Evolutionary conservation across 345 rosid species (phyloP).

Genomic region (Eucalyptus polyanthemos): DNA sequence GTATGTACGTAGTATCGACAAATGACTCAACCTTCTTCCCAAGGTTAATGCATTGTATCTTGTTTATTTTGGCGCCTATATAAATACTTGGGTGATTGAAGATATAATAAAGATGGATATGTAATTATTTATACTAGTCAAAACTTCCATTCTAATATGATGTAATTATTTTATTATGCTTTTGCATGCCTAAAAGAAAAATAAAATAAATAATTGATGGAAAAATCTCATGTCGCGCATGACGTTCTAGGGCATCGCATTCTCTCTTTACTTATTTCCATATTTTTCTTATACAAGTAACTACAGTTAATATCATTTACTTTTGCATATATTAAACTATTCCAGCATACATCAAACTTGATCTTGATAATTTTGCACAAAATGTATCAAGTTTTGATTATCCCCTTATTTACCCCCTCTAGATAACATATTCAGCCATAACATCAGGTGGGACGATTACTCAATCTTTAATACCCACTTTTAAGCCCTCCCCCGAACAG

Average conservation of each 20-base stretch:
- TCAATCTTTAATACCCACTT: not conserved
- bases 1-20: no score
- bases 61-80: no score
- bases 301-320: not conserved
- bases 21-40: no score
- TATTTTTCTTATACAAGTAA: not conserved
- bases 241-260: not conserved
- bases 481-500: not conserved
- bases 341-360: no score
- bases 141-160: no score
- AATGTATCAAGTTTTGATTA: not conserved
- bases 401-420: fast-evolving
- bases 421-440: not conserved
- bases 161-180: not conserved
- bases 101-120: no score
- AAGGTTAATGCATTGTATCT: no score
- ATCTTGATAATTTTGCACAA: not conserved
- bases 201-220: not conserved
- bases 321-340: no score
- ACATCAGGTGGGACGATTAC: not conserved
- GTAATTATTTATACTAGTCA: no score
- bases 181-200: not conserved
- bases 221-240: not conserved
- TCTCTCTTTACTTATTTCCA: not conserved
- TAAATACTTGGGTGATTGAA: no score